These are phyloP conservation scores for Fusarium staphyleae DNA, from an alignment of 2,329 filamentous ascomycete species.

Conservation along the genomic window DNA sequence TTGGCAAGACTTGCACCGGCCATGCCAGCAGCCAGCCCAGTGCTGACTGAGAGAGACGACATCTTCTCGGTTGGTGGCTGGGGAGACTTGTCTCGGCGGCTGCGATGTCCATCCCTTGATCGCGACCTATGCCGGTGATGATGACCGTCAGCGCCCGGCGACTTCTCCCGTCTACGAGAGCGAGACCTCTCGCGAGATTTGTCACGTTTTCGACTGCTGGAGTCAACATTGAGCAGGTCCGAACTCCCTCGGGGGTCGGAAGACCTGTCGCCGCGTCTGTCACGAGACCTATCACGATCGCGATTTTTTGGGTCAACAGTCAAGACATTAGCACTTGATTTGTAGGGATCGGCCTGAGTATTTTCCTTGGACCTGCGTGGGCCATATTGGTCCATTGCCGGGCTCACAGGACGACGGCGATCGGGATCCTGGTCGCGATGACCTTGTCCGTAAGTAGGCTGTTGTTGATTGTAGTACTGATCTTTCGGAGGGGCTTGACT, in stretches of 20 bases:
- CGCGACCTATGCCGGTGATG: conserved; percentile 29
- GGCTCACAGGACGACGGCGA: conserved; percentile 15
- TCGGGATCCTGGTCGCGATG: conserved; percentile 22
- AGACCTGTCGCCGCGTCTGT: conserved; percentile 44
- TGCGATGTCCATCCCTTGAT: conserved; percentile 31
- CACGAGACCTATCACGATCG: conserved; percentile 47
- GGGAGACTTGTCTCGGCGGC: conserved; percentile 52
- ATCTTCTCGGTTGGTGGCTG: conserved; percentile 58
- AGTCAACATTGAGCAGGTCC: conserved; percentile 35
- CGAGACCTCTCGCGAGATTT: conserved; percentile 38
- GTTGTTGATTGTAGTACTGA: conserved; percentile 23
- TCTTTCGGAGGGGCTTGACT: conserved; percentile 3
- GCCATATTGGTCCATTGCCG: conserved; percentile 30
- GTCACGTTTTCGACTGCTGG: conserved; percentile 34
- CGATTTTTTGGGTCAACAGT: conserved; percentile 51
- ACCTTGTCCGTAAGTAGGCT: conserved; percentile 23
- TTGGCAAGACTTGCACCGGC: conserved; percentile 56
- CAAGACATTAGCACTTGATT: conserved; percentile 50
- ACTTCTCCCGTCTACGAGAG: conserved; percentile 37
- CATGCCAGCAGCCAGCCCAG: conserved; percentile 46
- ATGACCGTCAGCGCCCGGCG: conserved; percentile 27
- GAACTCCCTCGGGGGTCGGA: conserved; percentile 28
- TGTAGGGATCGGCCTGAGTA: conserved; percentile 47
- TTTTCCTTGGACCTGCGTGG: conserved; percentile 32
- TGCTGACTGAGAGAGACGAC: conserved; percentile 61